Evolutionary conservation across 768 basidiomycete genomes (phyloP), one percentile per base, ranked within the genome.

Genomic region (Trametes elegans): DNA sequence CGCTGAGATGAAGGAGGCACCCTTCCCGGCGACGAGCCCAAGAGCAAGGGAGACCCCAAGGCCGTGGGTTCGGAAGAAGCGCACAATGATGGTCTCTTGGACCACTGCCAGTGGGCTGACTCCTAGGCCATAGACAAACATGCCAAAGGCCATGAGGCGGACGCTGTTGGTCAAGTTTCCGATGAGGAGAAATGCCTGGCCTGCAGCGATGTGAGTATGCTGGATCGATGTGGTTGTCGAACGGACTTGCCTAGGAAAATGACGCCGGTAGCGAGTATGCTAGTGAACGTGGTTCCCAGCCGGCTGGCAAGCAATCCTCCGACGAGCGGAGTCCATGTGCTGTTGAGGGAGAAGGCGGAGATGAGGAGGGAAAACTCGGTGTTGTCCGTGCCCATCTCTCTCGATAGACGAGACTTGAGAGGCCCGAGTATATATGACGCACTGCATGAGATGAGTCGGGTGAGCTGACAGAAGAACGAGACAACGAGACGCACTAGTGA

Each of bases 21-120:
- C 82, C 68, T 92, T 93, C 31, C 91, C 91, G 3, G 82, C 86
- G 21, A 93, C 78, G 14, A 93, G 83, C 19, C 90, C 91, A n/a
- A 92, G 75, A 0, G 89, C 89, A 72, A 93, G 81, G 1, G 87
- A 87, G 7, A 85, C 74, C 1, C 87, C 90, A 1, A 92, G 74
- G 2, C 87, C 87, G 65, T 84, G 87, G 0, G 83, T 79, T 58
- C 79, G 81, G 74, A 90, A 92, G 72, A 88, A 88, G 23, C 86
- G 85, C 38, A 90, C 86, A 47, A 93, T 88, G 59, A 91, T 90
- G 6, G 86, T 86, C 68, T 93, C 90, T 71, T 88, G 91, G 1
- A 88, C 84, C 7, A 93, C 90, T 1, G 89, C 83, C 6, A 93
- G 73, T 0, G 91, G 91, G 60, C 87, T 85, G 39, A 89, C 76